These are phyloP conservation scores for Fonsecaea multimorphosa DNA, from an alignment of 2,329 filamentous ascomycete species.

Conservation along the genomic window DNA sequence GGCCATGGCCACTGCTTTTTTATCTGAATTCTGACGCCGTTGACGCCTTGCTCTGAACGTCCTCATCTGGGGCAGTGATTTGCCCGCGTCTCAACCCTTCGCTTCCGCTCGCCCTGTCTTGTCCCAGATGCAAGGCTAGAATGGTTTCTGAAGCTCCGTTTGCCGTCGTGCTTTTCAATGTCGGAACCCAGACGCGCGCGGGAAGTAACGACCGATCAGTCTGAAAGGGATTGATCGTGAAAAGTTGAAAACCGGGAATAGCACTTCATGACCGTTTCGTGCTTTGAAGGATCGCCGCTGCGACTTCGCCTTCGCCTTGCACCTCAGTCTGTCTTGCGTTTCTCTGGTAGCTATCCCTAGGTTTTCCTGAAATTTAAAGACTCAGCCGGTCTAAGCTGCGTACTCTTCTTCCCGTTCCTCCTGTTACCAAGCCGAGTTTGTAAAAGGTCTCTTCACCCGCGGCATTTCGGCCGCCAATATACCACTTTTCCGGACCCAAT, in stretches of 20 bases:
- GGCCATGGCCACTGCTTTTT: background rate
- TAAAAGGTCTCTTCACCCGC: constrained; percentile 58
- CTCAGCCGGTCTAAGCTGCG: constrained; percentile 58
- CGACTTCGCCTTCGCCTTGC: background rate
- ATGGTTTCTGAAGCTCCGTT: background rate
- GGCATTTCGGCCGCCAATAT: constrained; percentile 56
- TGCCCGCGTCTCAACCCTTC: constrained; percentile 23
- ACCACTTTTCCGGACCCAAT: constrained; percentile 58
- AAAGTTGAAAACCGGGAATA: background rate
- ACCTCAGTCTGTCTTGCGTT: background rate
- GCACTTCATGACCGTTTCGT: background rate
- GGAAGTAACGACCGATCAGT: background rate
- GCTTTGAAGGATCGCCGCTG: background rate
- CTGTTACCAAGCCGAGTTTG: constrained; percentile 55
- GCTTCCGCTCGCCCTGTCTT: background rate
- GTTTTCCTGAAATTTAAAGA: constrained; percentile 44
- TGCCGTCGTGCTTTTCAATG: background rate
- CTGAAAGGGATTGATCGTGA: background rate
- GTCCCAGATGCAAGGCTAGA: background rate
- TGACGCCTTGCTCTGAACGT: background rate
- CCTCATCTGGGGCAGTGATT: constrained; percentile 1
- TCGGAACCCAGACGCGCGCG: background rate
- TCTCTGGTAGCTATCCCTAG: background rate
- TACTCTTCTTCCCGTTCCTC: constrained; percentile 50
- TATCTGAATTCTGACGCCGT: background rate